Percentiles rank a stretch among this genome's conserved stretches.
These are phyloP conservation scores for Fusarium zealandicum DNA, from an alignment of 2,329 filamentous ascomycete species.

Conservation along the genomic window DNA sequence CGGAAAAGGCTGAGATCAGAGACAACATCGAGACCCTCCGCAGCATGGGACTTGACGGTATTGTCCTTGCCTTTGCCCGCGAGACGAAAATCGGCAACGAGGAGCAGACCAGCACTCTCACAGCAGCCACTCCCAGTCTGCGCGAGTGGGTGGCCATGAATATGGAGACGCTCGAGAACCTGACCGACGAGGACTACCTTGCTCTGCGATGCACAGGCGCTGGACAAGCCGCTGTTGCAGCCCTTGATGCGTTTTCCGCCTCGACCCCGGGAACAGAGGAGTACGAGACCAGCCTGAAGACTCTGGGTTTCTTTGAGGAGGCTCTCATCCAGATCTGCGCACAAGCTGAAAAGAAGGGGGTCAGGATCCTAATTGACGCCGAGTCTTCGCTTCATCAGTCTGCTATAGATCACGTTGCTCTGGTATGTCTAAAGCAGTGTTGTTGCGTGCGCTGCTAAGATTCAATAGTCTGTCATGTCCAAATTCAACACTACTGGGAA, in stretches of 20 bases:
- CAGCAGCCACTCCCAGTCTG: neutral
- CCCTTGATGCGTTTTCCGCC: conserved; percentile 8
- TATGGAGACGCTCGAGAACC: conserved; percentile 1
- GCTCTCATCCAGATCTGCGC: conserved; percentile 2
- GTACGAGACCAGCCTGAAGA: neutral
- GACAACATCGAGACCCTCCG: conserved; percentile 5
- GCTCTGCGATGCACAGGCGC: conserved; percentile 11
- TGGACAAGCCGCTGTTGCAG: conserved; percentile 10
- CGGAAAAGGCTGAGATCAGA: neutral
- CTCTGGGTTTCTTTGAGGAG: conserved; percentile 3
- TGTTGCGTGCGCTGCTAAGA: neutral
- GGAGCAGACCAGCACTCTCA: neutral
- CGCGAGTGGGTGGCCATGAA: conserved; percentile 12
- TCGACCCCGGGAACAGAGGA: neutral
- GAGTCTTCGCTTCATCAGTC: conserved; percentile 14
- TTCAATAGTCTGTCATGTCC: conserved; percentile 1
- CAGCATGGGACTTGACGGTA: conserved; percentile 8
- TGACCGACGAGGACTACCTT: conserved; percentile 8
- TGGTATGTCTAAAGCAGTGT: conserved; percentile 1
- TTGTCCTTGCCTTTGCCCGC: conserved; percentile 9
- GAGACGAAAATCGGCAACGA: conserved; percentile 8
- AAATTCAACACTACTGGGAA: conserved; percentile 2
- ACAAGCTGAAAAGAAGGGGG: neutral
- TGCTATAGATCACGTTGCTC: conserved; percentile 6
- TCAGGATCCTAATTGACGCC: conserved; percentile 13